Evolutionary conservation across 441 rosid species (phyloP), one percentile per base, ranked within the genome.

Genomic region (Adansonia gregorii): DNA sequence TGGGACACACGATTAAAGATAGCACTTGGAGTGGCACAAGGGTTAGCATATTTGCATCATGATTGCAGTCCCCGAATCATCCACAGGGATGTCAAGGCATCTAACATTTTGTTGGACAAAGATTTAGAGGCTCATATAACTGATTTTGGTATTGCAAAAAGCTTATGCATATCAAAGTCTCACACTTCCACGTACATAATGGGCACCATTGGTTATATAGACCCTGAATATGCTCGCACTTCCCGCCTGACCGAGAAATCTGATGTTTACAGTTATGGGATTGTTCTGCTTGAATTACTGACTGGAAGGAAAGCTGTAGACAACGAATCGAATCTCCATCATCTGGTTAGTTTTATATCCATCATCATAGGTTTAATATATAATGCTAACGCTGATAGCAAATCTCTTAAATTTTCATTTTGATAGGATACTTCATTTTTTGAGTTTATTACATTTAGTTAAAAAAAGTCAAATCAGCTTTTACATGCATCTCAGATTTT

Each of bases 201-300:
- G 99, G 99, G 98, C 27, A 93, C 98, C 7, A 96, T 96, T 78
- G 99, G 98, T 22, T 94, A 96, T 81, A 94, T 96, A 72, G 99
- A 94, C 68, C 99, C 99, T 0, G 99, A 96, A 78, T 96, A 96
- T 80, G 98, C 99, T 11, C 94, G 98, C 17, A 96, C 99, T 72
- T 93, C 99, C 43, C 93, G 88, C 2, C 97, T 94, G 54, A 96
- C 98, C 0, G 99, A 93, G 86, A 96, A 94, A 74, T 93, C 98
- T 0, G 98, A 94, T 83, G 97, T 96, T 6, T 96, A 94, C 81
- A 94, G 99, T 78, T 96, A 86, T 1, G 99, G 98, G 19, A 88
- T 96, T 66, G 97, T 96, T 65, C 88, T 96, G 11, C 95, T 96
- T 20, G 98, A 96, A 87, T 75, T 96, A 89, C 88, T 96, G 60